Evolutionary conservation across 768 basidiomycete genomes (phyloP).

Genomic region (Leccinum broughii): DNA sequence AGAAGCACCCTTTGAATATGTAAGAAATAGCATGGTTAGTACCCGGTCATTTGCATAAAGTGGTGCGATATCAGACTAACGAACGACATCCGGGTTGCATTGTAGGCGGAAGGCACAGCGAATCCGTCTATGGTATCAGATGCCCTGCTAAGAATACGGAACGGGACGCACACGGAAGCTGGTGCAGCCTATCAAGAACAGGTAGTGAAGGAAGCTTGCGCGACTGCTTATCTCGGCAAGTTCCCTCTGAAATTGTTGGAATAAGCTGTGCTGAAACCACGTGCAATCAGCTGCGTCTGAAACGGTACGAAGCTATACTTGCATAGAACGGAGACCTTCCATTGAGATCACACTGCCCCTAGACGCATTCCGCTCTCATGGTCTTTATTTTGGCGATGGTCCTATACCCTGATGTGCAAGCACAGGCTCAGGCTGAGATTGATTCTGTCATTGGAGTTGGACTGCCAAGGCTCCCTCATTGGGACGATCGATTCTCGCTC

Average conservation of each 20-base stretch:
- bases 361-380: slow-evolving; percentile 23
- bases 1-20: slow-evolving; percentile 25
- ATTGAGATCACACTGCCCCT: slow-evolving; percentile 12
- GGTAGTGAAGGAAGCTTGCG: slow-evolving; percentile 25
- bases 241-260: neutral
- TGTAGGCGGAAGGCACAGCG: slow-evolving; percentile 22
- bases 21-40: slow-evolving; percentile 24
- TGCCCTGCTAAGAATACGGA: slow-evolving; percentile 16
- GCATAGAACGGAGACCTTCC: neutral
- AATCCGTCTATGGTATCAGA: slow-evolving; percentile 27
- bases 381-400: slow-evolving; percentile 28
- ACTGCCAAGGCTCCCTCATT: slow-evolving; percentile 22
- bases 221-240: slow-evolving; percentile 22
- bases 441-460: slow-evolving; percentile 19
- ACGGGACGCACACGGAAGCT: neutral
- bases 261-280: slow-evolving; percentile 11
- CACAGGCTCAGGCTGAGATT: slow-evolving; percentile 21
- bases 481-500: slow-evolving; percentile 22
- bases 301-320: slow-evolving; percentile 17
- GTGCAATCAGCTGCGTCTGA: slow-evolving; percentile 23
- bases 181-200: slow-evolving; percentile 18
- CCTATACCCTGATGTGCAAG: slow-evolving; percentile 27
- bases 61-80: neutral
- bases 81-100: neutral
- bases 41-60: neutral